Evolutionary conservation across 192 early-diverging fungal species (phyloP).

Genomic region (Jimgerdemannia flammicorona): DNA sequence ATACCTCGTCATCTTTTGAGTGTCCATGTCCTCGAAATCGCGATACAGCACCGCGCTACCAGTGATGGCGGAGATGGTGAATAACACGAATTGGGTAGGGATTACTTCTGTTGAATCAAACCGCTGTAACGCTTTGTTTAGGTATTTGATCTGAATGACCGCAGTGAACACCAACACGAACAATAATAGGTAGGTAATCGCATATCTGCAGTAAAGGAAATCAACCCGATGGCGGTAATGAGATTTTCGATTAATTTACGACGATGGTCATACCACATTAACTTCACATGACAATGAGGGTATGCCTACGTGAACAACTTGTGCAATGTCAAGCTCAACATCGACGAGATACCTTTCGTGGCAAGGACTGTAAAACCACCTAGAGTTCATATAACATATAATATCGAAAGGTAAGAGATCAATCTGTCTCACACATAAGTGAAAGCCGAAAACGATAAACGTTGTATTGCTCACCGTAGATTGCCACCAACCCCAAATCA

Average conservation of each 20-base stretch:
- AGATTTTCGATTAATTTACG: not conserved
- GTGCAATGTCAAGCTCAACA: conserved; percentile 59
- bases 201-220: conserved; percentile 29
- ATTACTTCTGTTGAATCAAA: conserved; percentile 72
- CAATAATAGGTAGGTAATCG: conserved; percentile 60
- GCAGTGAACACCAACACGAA: conserved; percentile 57
- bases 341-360: conserved; percentile 65
- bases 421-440: too few relatives aligned
- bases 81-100: conserved; percentile 75
- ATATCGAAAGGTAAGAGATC: too few relatives aligned
- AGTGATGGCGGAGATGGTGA: conserved; percentile 66
- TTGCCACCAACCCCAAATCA: conserved; percentile 62
- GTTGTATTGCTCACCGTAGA: conserved; percentile 48
- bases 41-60: conserved; percentile 65
- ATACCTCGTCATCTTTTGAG: conserved; percentile 33
- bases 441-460: too few relatives aligned
- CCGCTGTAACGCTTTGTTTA: conserved; percentile 62
- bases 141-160: conserved; percentile 58
- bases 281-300: not conserved
- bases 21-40: conserved; percentile 55
- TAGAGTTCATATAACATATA: conserved; percentile 8
- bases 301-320: conserved; percentile 50
- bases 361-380: conserved; percentile 71
- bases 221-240: not conserved
- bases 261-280: not conserved